These are phyloP conservation scores for Candida nemodendra DNA, from an alignment of 805 yeast genomes.

Conservation along the genomic window DNA sequence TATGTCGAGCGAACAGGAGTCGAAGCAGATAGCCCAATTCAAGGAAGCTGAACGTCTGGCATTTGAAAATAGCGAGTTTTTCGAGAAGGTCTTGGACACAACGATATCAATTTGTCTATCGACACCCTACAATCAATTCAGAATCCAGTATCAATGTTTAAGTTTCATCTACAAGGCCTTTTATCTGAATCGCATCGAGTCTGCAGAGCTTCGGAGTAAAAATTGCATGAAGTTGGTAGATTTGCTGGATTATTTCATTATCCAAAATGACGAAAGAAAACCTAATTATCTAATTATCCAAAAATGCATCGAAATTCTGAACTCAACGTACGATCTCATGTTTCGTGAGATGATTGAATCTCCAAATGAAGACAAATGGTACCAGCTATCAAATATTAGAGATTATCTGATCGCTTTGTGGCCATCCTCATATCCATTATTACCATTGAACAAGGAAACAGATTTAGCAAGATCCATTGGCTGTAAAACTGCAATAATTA, in stretches of 20 bases:
- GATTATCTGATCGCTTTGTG: constrained; percentile 58
- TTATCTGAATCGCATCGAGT: constrained; percentile 19
- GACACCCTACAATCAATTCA: constrained; percentile 13
- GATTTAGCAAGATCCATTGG: constrained; percentile 53
- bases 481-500: constrained; percentile 65
- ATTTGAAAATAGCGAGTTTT: constrained; percentile 19
- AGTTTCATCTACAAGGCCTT: constrained; percentile 27
- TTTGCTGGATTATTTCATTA: constrained; percentile 22
- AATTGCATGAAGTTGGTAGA: constrained; percentile 22
- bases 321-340: constrained; percentile 43
- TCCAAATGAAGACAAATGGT: constrained; percentile 55
- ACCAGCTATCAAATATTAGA: constrained; percentile 53
- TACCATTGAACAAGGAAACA: constrained; percentile 46
- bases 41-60: constrained; percentile 23
- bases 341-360: constrained; percentile 46
- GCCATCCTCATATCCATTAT: constrained; percentile 55
- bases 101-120: constrained; percentile 22
- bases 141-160: constrained; percentile 24
- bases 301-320: constrained; percentile 35
- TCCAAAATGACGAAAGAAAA: constrained; percentile 18
- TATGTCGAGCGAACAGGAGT: constrained; percentile 15
- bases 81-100: constrained; percentile 21
- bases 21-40: constrained; percentile 17
- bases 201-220: constrained; percentile 20
- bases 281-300: constrained; percentile 23